Evolutionary conservation across 2,329 filamentous ascomycete species (phyloP).

Genomic region (Pseudogymnoascus sp.): DNA sequence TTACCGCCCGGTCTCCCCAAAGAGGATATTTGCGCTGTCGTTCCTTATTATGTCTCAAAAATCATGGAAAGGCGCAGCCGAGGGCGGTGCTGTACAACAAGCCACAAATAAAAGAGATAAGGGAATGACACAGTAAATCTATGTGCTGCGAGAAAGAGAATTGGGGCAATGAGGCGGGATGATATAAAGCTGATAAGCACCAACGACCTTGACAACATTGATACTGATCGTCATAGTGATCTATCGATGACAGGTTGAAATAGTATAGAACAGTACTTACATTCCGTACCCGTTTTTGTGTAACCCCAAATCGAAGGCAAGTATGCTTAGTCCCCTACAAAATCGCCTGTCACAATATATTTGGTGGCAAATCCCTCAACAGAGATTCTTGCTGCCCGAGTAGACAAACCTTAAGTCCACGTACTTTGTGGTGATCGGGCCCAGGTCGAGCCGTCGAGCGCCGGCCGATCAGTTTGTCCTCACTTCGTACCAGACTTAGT

Average conservation of each 20-base stretch:
- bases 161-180: neutral
- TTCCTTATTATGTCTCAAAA: neutral
- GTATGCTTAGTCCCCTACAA: neutral
- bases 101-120: neutral
- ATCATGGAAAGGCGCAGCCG: neutral
- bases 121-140: neutral
- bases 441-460: neutral
- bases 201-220: neutral
- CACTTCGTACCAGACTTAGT: neutral
- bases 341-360: neutral
- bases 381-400: neutral
- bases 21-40: neutral
- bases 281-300: neutral
- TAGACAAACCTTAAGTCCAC: slow-evolving; percentile 6
- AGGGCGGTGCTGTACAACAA: neutral
- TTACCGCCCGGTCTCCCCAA: neutral
- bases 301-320: neutral
- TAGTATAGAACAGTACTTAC: slow-evolving; percentile 6
- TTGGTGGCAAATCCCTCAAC: slow-evolving; percentile 3
- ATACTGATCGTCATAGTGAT: neutral
- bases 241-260: neutral
- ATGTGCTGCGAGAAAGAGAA: neutral
- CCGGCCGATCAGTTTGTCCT: neutral
- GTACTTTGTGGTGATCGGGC: neutral
- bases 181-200: slow-evolving; percentile 2